Conservation (phyloP, 352 stramenopile genomes). For the Phytophthora pinifolia region DNA sequence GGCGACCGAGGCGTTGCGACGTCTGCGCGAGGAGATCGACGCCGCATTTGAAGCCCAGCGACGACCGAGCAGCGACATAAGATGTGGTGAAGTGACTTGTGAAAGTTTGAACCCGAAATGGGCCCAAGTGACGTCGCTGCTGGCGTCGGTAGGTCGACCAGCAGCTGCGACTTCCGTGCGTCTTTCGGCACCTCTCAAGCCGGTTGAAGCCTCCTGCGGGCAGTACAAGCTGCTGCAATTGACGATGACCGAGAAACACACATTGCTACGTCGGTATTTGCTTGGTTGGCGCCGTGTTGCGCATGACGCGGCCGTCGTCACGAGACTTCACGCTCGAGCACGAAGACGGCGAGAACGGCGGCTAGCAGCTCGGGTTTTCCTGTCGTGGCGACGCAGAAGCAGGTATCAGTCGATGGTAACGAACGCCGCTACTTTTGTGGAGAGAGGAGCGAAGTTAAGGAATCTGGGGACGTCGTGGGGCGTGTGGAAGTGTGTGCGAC, state of each 20-base stretch:
- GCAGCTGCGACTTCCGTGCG: background rate
- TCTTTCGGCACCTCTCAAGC: background rate
- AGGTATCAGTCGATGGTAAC: background rate
- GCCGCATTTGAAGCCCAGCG: constrained; percentile 26
- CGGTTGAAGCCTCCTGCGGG: background rate
- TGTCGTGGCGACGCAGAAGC: constrained; percentile 9
- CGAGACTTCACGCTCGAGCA: constrained; percentile 13
- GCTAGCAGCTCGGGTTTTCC: constrained; percentile 10
- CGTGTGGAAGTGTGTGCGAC: constrained; percentile 15
- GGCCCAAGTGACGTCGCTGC: constrained; percentile 27
- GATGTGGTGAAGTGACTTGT: background rate
- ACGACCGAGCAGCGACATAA: background rate
- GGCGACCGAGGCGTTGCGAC: constrained; percentile 20
- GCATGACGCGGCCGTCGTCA: constrained; percentile 4
- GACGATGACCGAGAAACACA: constrained; percentile 8
- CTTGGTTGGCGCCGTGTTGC: constrained; percentile 13
- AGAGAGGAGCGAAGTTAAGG: background rate
- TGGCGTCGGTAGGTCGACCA: constrained; percentile 24
- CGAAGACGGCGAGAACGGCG: constrained; percentile 11
- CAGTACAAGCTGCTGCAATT: background rate
- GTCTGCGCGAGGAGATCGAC: constrained; percentile 27
- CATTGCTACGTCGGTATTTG: constrained; percentile 6
- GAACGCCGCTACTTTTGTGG: constrained; percentile 3
- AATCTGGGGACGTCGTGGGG: constrained; percentile 1
- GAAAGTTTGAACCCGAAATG: constrained; percentile 19